phyloP scores from a whole-genome alignment of 352 stramenopile genomes.

The Globisporangium emineosum region DNA sequence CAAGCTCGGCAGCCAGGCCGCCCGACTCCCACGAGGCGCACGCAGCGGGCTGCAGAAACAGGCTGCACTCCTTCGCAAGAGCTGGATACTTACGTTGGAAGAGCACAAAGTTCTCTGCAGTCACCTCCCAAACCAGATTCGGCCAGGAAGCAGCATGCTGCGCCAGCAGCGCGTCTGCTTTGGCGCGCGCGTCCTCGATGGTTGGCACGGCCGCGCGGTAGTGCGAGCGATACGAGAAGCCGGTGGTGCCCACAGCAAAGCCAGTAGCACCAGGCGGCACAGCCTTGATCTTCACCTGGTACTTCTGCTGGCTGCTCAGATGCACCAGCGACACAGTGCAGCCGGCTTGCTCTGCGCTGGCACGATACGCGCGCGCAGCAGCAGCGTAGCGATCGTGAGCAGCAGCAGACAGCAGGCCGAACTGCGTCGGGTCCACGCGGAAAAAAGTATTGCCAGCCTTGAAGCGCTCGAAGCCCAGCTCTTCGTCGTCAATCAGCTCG shows the following conservation, averaged over 20 bases:
- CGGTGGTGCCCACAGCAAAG: conserved; percentile 1
- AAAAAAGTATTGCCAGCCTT: conserved; percentile 10
- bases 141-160: conserved; percentile 6
- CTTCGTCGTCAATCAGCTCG: conserved; percentile 8
- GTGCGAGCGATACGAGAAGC: conserved; percentile 3
- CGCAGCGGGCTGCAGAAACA: conserved; percentile 9
- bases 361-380: not conserved
- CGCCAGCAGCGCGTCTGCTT: conserved; percentile 7
- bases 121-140: conserved; percentile 9
- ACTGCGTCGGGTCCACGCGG: conserved; percentile 5
- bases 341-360: not conserved
- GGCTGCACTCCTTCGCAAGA: conserved; percentile 11
- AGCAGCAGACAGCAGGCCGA: not conserved
- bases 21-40: conserved; percentile 6
- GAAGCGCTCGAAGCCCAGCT: conserved; percentile 10
- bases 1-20: conserved; percentile 5
- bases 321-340: not conserved
- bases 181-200: conserved; percentile 7
- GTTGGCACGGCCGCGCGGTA: not conserved
- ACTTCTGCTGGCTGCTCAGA: not conserved
- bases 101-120: conserved; percentile 11
- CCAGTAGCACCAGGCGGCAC: not conserved
- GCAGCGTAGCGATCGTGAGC: conserved; percentile 1
- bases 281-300: not conserved
- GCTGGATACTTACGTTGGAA: conserved; percentile 10